Evolutionary conservation across 306 rosid genomes (phyloP).

Genomic region (Canavalia ensiformis): DNA sequence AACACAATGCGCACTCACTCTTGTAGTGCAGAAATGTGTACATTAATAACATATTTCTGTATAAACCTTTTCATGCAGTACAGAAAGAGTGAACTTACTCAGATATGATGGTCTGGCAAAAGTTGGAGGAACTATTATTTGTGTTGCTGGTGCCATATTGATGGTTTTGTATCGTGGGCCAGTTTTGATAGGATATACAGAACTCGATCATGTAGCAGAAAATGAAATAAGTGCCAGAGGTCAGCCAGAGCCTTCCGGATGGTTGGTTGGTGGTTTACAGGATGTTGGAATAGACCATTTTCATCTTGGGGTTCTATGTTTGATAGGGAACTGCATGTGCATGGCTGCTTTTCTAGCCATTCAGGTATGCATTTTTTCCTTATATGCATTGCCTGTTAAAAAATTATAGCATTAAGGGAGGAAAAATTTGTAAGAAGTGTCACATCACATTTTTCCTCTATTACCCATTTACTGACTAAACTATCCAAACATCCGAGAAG

Average conservation of each 20-base stretch:
- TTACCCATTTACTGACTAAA: constrained; percentile 10
- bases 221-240: constrained; percentile 80
- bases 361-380: constrained; percentile 65
- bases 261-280: constrained; percentile 69
- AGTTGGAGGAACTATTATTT: constrained; percentile 80
- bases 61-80: constrained; percentile 72
- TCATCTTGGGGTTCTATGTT: constrained; percentile 87
- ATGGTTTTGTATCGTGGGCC: constrained; percentile 91
- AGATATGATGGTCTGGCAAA: constrained; percentile 83
- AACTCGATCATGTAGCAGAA: constrained; percentile 43
- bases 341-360: constrained; percentile 91
- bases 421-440: neutral
- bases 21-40: constrained; percentile 15
- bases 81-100: constrained; percentile 88
- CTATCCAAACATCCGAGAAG: neutral
- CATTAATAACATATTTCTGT: constrained; percentile 28
- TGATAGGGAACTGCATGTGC: constrained; percentile 94
- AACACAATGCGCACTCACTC: constrained; percentile 22
- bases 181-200: constrained; percentile 65
- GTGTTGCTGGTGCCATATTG: constrained; percentile 88
- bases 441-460: constrained; percentile 23
- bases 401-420: neutral
- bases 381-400: constrained; percentile 8
- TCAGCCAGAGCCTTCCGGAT: constrained; percentile 88
- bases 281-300: constrained; percentile 71